A percentile compares a stretch with the other conserved stretches of the same genome.
These are phyloP conservation scores for Epichloe hybrida DNA, from an alignment of 2,329 filamentous ascomycete genomes.

Conservation along the genomic window DNA sequence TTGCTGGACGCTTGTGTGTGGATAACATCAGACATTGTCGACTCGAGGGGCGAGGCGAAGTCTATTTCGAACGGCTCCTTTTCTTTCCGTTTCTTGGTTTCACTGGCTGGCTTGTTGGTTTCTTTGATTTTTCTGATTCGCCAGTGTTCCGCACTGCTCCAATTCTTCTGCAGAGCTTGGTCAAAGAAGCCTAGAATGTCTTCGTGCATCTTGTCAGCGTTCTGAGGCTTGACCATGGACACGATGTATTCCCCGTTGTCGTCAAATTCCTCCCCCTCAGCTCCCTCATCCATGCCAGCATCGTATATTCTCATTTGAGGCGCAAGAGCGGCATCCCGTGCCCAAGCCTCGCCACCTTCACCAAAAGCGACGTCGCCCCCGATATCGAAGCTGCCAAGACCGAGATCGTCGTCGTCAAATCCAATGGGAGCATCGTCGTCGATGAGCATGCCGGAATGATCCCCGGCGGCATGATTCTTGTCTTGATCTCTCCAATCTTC, in stretches of 20 bases:
- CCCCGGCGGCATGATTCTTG: slow-evolving; percentile 43
- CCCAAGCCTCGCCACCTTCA: slow-evolving; percentile 93
- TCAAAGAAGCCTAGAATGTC: slow-evolving; percentile 98
- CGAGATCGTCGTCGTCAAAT: slow-evolving; percentile 58
- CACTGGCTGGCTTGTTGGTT: slow-evolving; percentile 47
- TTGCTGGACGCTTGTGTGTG: slow-evolving; percentile 74
- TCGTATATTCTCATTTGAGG: slow-evolving; percentile 74
- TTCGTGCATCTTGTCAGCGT: slow-evolving; percentile 62
- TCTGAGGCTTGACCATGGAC: slow-evolving; percentile 55
- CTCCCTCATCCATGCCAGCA: slow-evolving; percentile 40
- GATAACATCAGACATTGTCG: slow-evolving; percentile 57
- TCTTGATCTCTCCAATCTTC: slow-evolving; percentile 73
- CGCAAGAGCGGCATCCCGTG: slow-evolving; percentile 72
- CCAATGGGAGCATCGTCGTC: slow-evolving; percentile 76
- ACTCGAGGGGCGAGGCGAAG: slow-evolving; percentile 63
- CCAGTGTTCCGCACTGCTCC: slow-evolving; percentile 98
- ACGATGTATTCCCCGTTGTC: slow-evolving; percentile 64
- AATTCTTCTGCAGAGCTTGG: slow-evolving; percentile 90
- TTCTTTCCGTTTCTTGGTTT: slow-evolving; percentile 65
- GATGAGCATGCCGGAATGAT: slow-evolving; percentile 69
- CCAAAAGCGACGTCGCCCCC: slow-evolving; percentile 73
- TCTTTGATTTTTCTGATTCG: slow-evolving; percentile 88
- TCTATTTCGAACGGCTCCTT: slow-evolving; percentile 95
- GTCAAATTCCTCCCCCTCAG: slow-evolving; percentile 22
- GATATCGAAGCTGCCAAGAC: slow-evolving; percentile 57